Evolutionary conservation across 2,329 filamentous ascomycete species (phyloP), one percentile per base, ranked within the genome.

Genomic region (Epicoccum nigrum): DNA sequence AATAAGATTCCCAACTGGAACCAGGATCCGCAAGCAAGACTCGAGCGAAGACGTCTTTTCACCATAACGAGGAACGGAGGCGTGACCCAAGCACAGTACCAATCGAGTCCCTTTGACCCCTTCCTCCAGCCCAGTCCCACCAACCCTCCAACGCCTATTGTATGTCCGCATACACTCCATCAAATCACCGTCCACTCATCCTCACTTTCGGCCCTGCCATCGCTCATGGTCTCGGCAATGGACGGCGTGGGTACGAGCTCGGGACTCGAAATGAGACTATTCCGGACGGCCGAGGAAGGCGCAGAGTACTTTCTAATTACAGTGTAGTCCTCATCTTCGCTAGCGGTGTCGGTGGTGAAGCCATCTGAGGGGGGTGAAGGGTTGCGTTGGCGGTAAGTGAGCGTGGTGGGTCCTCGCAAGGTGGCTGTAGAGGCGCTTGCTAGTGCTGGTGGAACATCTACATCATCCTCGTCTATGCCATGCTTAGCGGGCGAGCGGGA

Each of bases 211-310:
- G 20, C n/a, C 4, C 25, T 13, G 4, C 20, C 30, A 6, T 28
- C 23, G n/a, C 3, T 23, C 15, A 21, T 32, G 5, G 20, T 42
- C 8, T 38, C 25, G 8, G 32, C 38, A 16, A 38, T 27, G 4
- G 43, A 42, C 15, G 12, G 32, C 9, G 32, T n/a, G 12, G 43
- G 25, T 9, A 54, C 21, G 15, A 54, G 45, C 25, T 54, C 51
- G 11, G 51, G 51, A 15, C 51, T 54, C 8, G 51, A 54, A 37
- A 51, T 42, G 3, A 11, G 25, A 35, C 41, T 49, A 16, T 45
- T 20, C 1, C 32, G n/a, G 2, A 13, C 20, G 3, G 28, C 13
- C 2, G 9, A 7, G 7, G 37, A 5, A 3, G 19, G 19, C 2
- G 45, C 2, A n/a, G 8, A 37, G 19, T 39, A n/a, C n/a, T n/a